Base-by-base conservation (phyloP, 1,139 yeast genomes). In the Lodderomyces metapsilosis region DNA sequence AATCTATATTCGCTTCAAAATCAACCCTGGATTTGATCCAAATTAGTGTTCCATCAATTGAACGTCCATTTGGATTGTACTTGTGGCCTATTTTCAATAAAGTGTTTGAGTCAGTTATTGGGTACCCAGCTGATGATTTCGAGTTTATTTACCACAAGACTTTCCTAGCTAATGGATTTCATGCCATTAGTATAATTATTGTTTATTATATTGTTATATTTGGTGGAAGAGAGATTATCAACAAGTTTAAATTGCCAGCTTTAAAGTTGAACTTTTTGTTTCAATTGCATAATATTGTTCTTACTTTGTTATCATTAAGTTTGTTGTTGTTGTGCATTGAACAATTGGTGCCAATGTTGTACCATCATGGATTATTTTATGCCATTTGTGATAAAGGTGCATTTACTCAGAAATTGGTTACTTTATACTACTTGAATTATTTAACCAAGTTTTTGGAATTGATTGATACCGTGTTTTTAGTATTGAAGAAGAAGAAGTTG, bases 401-500 rank as follows among this genome's bases (percentile, higher is more conserved):
- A 9, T 92, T 94, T 82, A 86, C 96, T 33, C 89, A 86, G 54
- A 81, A 82, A 55, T 78, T 91, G 68, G 92, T 89, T 47, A 76
- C 86, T 36, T 71, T 92, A 52, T 92, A 92, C 74, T 85, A 84
- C 62, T 67, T 86, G 65, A 86, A 85, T 65, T 85, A 86, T 61
- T 68, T 85, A 63, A 82, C 88, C 57, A 84, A 86, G 63, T 84
- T 78, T 65, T 54, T 86, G 55, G 98, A 92, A 71, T 82, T 92
- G 59, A 61, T 91, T 45, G 98, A 92, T 67, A 92, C 98, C 20
- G 82, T 89, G 23, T 92, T 92, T 71, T 76, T 92, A 59, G 95
- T 92, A 48, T 76, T 92, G 62, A 88, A 89, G 68, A 85, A 88
- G 76, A 92, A 92, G 74, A 91, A 89, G 64, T 76, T 85, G 58